Evolutionary conservation across 371 early-diverging fungal species (phyloP), one percentile per base, ranked within the genome.

Genomic region (Thermomucor indicae-seudaticae): DNA sequence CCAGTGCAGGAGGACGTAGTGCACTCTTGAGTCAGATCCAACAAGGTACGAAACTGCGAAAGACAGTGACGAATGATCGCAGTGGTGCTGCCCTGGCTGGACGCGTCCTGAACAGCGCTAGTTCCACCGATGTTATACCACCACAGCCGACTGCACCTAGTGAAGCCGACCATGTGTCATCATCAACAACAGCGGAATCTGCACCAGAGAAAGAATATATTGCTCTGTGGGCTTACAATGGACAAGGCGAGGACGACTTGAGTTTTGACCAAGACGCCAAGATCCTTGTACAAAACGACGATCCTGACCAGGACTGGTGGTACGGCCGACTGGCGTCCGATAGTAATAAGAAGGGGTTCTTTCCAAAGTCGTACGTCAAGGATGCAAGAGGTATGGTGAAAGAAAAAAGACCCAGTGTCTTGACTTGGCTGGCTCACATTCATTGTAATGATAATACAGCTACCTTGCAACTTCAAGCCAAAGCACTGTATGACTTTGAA

Each of bases 101-200:
- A 2, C 60, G 37, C 35, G 69, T 75, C 8, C 32, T 57, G 32
- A 46, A 47, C 58, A 30, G 71, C 80, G 2, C 64, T 45, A 19
- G 73, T 80, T 6, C 88, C 89, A 24, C 80, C 90, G 10, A 89
- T 81, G 64, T 87, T 25, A 28, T 31, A 12, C 91, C 17, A 91
- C 85, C 25, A 91, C 40, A 30, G 25, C 23, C 54, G 14, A 31
- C 47, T 17, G 28, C 51, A 8, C 27, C 42, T 42, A 27, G 34
- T 10, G 20, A 23, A 16, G 25, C 47, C 3, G 29, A 49, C 6
- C 17, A 22, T 4, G 6, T 46, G 10, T 35, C 42, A 11, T 34
- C 49, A 27, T 12, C 46, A 4, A 20, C 60, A 1, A 49, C 45
- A 20, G 25, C 47, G 11, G 34, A 14, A 22, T 22, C 55, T 19